Percentiles rank a stretch among this genome's conserved stretches.
phyloP scores from a whole-genome alignment of 1,139 yeast genomes.

The Zygoascus meyerae region DNA sequence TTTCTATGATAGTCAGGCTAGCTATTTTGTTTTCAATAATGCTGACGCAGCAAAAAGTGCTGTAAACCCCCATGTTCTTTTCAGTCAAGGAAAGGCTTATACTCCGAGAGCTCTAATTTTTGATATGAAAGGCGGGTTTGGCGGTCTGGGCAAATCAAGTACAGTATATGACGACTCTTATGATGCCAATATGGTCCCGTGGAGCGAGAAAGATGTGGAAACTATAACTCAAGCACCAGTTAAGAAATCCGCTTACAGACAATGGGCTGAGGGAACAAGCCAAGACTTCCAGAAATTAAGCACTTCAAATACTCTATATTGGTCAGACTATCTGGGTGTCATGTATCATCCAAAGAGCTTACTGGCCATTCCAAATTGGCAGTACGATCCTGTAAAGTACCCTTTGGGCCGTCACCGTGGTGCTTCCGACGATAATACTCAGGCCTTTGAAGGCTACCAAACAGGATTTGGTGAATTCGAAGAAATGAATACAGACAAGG shows the following conservation, averaged over 20 bases:
- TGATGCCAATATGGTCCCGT: conserved; percentile 17
- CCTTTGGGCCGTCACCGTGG: conserved; percentile 41
- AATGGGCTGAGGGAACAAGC: conserved; percentile 49
- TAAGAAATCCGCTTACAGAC: conserved; percentile 54
- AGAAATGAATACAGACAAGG: conserved; percentile 33
- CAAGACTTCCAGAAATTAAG: conserved; percentile 30
- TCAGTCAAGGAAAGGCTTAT: conserved; percentile 51
- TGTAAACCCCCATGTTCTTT: conserved; percentile 44
- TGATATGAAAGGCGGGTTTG: conserved; percentile 50
- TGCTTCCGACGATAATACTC: conserved; percentile 7
- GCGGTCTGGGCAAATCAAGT: conserved; percentile 27
- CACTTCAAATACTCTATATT: conserved; percentile 47
- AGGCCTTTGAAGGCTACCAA: conserved; percentile 38
- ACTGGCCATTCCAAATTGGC: conserved; percentile 52
- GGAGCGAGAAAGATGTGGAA: conserved; percentile 14
- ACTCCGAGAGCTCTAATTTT: conserved; percentile 75
- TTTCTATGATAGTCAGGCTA: conserved; percentile 73
- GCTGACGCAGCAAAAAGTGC: conserved; percentile 33
- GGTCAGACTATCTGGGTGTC: conserved; percentile 78
- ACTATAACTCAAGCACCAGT: conserved; percentile 28
- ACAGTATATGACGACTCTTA: conserved; percentile 22
- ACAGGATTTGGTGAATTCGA: conserved; percentile 48
- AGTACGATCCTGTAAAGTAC: conserved; percentile 37
- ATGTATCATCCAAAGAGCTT: conserved; percentile 60
- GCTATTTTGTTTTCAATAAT: conserved; percentile 49